Evolutionary conservation across 495 filamentous ascomycete species (phyloP).

Genomic region (Zalerion maritima): DNA sequence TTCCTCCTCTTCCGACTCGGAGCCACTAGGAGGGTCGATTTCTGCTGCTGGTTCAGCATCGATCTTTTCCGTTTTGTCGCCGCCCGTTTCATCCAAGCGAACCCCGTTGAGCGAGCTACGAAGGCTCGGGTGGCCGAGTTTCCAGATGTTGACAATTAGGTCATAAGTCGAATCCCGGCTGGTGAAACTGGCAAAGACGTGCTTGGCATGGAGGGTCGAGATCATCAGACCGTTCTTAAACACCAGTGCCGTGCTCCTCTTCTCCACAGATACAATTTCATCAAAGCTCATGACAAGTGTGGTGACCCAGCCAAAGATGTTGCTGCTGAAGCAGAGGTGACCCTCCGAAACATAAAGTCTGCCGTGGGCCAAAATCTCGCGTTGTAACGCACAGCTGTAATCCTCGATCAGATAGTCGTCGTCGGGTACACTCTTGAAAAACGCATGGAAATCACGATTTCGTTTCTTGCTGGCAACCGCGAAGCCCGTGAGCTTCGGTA

Average conservation of each 20-base stretch:
- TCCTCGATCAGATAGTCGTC: slow-evolving; percentile 98
- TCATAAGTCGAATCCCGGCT: slow-evolving; percentile 94
- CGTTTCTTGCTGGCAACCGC: slow-evolving; percentile 91
- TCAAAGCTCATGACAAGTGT: slow-evolving; percentile 96
- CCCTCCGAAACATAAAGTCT: slow-evolving; percentile 93
- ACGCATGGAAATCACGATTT: slow-evolving; percentile 83
- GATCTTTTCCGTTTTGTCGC: slow-evolving; percentile 80
- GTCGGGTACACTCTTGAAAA: slow-evolving; percentile 93
- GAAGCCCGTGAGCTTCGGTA: slow-evolving; percentile 79
- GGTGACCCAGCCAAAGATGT: slow-evolving; percentile 96
- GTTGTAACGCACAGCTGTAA: slow-evolving; percentile 90
- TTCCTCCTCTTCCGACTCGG: slow-evolving; percentile 46
- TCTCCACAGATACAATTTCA: slow-evolving; percentile 91
- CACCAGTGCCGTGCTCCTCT: slow-evolving; percentile 86
- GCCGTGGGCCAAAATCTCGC: slow-evolving; percentile 89
- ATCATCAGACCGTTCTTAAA: slow-evolving; percentile 98
- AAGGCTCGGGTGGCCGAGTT: slow-evolving; percentile 80
- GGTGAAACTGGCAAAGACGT: slow-evolving; percentile 89
- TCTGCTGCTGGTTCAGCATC: slow-evolving; percentile 31
- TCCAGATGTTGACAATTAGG: slow-evolving; percentile 95
- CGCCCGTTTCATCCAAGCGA: slow-evolving; percentile 59
- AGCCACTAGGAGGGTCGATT: slow-evolving; percentile 26
- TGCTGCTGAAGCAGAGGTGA: slow-evolving; percentile 96
- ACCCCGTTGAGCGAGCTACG: slow-evolving; percentile 83
- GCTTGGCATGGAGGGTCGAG: slow-evolving; percentile 84